Evolutionary conservation across 176 grass and related monocot species (phyloP).

Genomic region (Tuctoria greenei): DNA sequence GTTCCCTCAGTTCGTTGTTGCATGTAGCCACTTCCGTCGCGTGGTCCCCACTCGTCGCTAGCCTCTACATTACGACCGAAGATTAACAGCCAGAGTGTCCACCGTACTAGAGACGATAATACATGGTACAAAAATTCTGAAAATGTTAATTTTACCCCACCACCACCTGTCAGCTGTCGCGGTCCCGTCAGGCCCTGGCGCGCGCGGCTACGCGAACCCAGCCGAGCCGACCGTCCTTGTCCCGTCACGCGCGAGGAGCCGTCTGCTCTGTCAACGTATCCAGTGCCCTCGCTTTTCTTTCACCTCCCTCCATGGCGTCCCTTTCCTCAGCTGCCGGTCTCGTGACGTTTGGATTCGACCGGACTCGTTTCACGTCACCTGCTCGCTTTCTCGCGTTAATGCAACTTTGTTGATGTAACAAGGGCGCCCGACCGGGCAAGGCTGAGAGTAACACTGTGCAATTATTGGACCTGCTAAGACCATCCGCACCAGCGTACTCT

Average conservation of each 20-base stretch:
- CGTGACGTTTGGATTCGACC: background rate
- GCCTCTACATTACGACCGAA: too few relatives aligned
- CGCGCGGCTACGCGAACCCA: background rate
- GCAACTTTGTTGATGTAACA: conserved; percentile 2
- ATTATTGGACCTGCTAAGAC: conserved; percentile 6
- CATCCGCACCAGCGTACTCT: too few relatives aligned
- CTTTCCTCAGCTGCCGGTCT: conserved; percentile 35
- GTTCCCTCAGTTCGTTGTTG: too few relatives aligned
- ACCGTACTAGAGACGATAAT: too few relatives aligned
- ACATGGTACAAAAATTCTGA: too few relatives aligned
- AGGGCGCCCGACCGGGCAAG: background rate
- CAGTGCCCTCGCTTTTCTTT: background rate
- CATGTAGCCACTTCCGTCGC: too few relatives aligned
- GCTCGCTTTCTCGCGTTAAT: background rate
- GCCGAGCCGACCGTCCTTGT: conserved; percentile 5
- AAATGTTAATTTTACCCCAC: too few relatives aligned
- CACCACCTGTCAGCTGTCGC: too few relatives aligned
- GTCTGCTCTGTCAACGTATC: too few relatives aligned
- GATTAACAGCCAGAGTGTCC: too few relatives aligned
- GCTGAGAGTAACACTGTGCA: background rate
- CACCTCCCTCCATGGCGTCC: background rate
- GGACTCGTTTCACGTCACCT: background rate
- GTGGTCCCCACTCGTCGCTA: too few relatives aligned
- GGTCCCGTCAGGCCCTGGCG: too few relatives aligned
- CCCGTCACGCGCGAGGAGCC: conserved; percentile 25